These are phyloP conservation scores for Ophiocordyceps camponoti-saundersi DNA, from an alignment of 2,329 filamentous ascomycete genomes.

Conservation along the genomic window DNA sequence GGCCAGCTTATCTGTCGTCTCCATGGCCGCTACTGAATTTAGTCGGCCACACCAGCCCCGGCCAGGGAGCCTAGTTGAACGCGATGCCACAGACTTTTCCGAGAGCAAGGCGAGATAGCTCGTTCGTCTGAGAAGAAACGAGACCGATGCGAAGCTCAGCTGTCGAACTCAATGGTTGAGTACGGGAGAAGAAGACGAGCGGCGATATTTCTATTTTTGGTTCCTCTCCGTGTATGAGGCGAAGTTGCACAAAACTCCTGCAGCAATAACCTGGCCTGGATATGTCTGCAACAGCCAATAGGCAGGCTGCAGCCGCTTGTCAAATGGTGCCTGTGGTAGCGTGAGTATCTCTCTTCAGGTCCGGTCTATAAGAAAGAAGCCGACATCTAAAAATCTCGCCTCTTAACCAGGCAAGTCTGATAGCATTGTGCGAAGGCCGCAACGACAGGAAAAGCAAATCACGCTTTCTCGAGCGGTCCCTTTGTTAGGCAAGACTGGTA, in stretches of 20 bases:
- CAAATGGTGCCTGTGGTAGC: background rate
- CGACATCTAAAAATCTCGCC: background rate
- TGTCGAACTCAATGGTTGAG: too few species aligned
- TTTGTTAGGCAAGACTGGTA: background rate
- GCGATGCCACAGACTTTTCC: background rate
- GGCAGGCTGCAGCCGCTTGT: background rate
- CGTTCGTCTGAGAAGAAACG: too few species aligned
- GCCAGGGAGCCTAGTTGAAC: background rate
- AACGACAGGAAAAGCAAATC: background rate
- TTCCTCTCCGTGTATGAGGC: background rate
- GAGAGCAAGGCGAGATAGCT: background rate
- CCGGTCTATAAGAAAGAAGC: background rate
- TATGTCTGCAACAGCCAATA: background rate
- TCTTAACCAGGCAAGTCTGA: background rate
- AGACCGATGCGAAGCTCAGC: too few species aligned
- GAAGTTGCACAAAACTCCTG: background rate
- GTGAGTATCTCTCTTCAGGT: background rate
- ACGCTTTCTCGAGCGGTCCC: background rate
- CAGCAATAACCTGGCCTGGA: background rate
- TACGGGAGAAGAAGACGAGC: too few species aligned
- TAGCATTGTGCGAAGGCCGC: background rate
- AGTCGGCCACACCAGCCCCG: background rate
- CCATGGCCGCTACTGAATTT: background rate
- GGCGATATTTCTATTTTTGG: background rate
- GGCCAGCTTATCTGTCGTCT: background rate